Base-by-base conservation (phyloP, 2,329 filamentous ascomycete species). In the Paecilomyces formosus region DNA sequence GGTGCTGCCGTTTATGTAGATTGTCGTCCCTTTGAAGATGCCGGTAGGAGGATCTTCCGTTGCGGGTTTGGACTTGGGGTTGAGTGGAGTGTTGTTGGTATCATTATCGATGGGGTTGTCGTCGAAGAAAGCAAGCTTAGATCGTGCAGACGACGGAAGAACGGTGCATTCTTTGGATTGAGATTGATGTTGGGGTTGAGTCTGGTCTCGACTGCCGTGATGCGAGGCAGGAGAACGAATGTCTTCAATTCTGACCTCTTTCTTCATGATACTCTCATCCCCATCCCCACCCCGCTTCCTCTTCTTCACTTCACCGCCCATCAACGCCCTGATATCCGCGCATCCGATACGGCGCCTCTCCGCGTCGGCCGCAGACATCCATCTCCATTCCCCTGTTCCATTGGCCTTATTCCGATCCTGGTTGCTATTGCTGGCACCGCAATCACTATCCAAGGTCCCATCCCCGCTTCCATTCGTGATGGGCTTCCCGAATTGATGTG, bases 1-100 rank as follows among this genome's bases (percentile, higher is more conserved):
- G 1, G 91, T 96, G 64, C 89, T 92, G 61, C 92, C 92, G 73
- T 96, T 96, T 73, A 97, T 83, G 75, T 93, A 94, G 66, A 96
- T 82, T 55, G 84, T 86, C 22, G 92, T 81, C 15, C 86, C 84
- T 52, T 83, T 75, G 70, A 97, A 92, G 56, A 95, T 82, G n/a
- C 57, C 53, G 68, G 63, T 66, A 70, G 62, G 60, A 57, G 57
- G n/a, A n/a, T n/a, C 30, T 51, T 22, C 22, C n/a, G 18, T 53
- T 26, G 18, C 18, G n/a, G 53, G 39, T 28, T 26, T 26, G 6
- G 24, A 4, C 3, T 57, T 13, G 50, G 15, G n/a, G 7, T 45
- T 18, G 39, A n/a, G 30, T 9, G 30, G 8, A 31, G 1, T 11
- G 30, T 9, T 18, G 2, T 26, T 26, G 24, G 3, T 26, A 26